A percentile compares a stretch with the other conserved stretches of the same genome.
Conservation (phyloP, 2,329 filamentous ascomycete species). For the Tolypocladium guangdongense region DNA sequence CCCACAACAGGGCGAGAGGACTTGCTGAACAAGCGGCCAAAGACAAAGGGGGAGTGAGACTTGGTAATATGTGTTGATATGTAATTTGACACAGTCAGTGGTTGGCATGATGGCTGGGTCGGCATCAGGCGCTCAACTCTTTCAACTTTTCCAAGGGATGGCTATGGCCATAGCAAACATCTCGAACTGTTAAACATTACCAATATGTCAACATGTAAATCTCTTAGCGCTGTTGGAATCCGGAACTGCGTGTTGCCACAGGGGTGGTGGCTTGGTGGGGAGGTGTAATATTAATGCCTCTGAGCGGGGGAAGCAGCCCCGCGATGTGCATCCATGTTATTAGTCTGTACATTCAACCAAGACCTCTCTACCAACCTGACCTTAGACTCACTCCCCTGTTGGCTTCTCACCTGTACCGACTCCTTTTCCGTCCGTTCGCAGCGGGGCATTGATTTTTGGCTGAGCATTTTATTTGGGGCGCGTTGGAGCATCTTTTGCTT, state of each 20-base stretch:
- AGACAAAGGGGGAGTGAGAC: slow-evolving; percentile 32
- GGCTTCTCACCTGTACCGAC: neutral
- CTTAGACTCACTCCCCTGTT: neutral
- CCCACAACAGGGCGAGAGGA: slow-evolving; percentile 40
- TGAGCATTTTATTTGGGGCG: neutral
- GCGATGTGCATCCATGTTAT: neutral
- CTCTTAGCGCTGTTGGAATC: neutral
- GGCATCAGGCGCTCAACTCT: neutral
- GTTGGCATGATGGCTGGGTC: slow-evolving; percentile 6
- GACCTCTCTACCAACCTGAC: neutral
- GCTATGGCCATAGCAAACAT: neutral
- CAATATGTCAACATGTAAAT: neutral
- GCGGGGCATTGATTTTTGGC: neutral
- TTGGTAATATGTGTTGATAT: neutral
- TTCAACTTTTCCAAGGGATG: neutral
- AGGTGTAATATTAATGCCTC: no score
- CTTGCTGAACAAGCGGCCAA: slow-evolving; percentile 29
- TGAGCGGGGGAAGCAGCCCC: neutral
- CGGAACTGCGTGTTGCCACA: no score
- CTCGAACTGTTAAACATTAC: neutral
- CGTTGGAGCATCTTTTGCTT: neutral
- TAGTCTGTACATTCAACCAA: neutral
- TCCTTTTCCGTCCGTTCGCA: neutral
- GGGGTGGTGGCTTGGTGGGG: neutral
- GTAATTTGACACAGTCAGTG: neutral